phyloP scores from a whole-genome alignment of 2,329 filamentous ascomycete genomes.

The Byssothecium circinans region DNA sequence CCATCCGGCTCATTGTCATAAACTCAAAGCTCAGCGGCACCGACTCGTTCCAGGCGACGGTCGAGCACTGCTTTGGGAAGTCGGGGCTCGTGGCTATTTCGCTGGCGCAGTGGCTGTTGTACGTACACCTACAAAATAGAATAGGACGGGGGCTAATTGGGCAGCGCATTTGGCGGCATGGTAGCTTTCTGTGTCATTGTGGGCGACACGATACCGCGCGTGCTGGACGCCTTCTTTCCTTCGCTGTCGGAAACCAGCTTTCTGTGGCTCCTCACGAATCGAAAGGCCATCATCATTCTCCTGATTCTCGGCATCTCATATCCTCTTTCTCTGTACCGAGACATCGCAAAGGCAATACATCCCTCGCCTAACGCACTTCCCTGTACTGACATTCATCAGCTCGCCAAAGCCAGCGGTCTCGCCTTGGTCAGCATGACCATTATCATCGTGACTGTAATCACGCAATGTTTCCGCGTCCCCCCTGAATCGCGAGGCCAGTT shows the following conservation, averaged over 20 bases:
- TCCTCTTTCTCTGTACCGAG: conserved; percentile 88
- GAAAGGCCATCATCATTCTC: conserved; percentile 82
- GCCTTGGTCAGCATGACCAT: conserved; percentile 90
- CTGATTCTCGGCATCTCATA: conserved; percentile 86
- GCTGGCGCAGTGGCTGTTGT: conserved; percentile 93
- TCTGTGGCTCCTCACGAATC: conserved; percentile 77
- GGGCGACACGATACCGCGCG: conserved; percentile 92
- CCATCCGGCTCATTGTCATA: conserved; percentile 92
- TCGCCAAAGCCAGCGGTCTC: conserved; percentile 93
- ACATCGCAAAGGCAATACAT: conserved; percentile 79
- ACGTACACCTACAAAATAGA: conserved; percentile 24
- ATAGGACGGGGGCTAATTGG: conserved; percentile 21
- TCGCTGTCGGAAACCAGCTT: conserved; percentile 71
- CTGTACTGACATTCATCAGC: conserved; percentile 54
- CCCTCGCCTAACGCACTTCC: conserved; percentile 6
- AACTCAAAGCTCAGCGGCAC: conserved; percentile 96
- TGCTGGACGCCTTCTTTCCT: conserved; percentile 81
- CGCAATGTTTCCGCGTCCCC: conserved; percentile 77
- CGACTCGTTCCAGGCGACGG: conserved; percentile 91
- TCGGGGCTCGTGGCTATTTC: conserved; percentile 86
- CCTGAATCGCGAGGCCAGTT: conserved; percentile 72
- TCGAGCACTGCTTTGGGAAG: conserved; percentile 91
- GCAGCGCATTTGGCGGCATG: conserved; percentile 91
- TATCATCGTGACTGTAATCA: conserved; percentile 84
- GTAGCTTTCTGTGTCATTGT: conserved; percentile 97